phyloP scores from a whole-genome alignment of 441 rosid species.

The Pelargonium exstipulatum region DNA sequence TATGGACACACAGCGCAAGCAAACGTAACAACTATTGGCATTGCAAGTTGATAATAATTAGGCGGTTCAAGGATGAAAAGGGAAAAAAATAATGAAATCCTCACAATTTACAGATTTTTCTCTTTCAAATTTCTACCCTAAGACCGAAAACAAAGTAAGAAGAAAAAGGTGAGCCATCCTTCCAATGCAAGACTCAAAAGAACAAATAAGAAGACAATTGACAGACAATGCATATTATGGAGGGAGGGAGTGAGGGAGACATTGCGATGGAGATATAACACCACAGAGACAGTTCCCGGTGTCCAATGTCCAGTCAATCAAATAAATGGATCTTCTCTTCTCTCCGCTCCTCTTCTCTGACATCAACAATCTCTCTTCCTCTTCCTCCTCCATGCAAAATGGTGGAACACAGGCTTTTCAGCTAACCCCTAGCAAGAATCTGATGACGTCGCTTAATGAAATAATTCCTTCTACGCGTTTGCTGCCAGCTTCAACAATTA shows the following conservation, averaged over 20 bases:
- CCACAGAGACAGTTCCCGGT: background rate
- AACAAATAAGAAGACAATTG: slow-evolving; percentile 19
- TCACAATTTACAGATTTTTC: slow-evolving; percentile 47
- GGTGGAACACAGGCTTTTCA: background rate
- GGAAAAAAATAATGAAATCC: slow-evolving; percentile 23
- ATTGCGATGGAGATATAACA: background rate
- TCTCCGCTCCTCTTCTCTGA: background rate
- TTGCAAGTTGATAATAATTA: slow-evolving; percentile 19
- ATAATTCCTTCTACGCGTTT: slow-evolving; percentile 94
- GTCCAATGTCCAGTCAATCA: background rate
- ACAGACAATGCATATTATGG: background rate
- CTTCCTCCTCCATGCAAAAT: slow-evolving; percentile 14
- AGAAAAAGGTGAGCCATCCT: slow-evolving; percentile 11
- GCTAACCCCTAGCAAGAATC: slow-evolving; percentile 65
- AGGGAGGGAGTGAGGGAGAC: slow-evolving; percentile 7
- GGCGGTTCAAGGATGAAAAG: slow-evolving; percentile 18
- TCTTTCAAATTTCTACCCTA: slow-evolving; percentile 43
- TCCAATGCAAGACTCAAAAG: slow-evolving; percentile 21
- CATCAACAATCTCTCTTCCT: background rate
- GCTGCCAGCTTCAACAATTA: slow-evolving; percentile 95
- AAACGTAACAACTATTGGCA: too few relatives aligned
- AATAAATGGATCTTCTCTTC: slow-evolving; percentile 12
- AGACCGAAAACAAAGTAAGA: background rate
- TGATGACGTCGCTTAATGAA: slow-evolving; percentile 77
- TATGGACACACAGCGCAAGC: too few relatives aligned